A percentile compares a stretch with the other conserved stretches of the same genome.
These are phyloP conservation scores for Alisma plantagoaquatica DNA, from an alignment of 106 monocot species.

Conservation along the genomic window DNA sequence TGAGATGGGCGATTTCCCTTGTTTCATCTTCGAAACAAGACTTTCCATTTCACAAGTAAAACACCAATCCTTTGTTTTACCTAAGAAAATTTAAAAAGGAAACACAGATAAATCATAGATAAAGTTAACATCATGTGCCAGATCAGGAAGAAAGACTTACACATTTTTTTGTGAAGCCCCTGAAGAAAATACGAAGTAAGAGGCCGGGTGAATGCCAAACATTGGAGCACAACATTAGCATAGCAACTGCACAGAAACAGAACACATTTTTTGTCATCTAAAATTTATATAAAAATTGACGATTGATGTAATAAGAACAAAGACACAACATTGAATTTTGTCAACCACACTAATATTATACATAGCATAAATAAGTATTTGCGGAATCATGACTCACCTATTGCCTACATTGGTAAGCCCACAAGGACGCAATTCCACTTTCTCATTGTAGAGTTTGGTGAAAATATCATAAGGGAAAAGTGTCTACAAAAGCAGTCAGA, in stretches of 20 bases:
- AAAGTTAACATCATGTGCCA: no score
- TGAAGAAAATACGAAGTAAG: slow-evolving; percentile 66
- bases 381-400: no score
- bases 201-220: slow-evolving; percentile 82
- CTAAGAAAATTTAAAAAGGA: slow-evolving; percentile 17
- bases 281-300: no score
- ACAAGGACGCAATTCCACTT: slow-evolving; percentile 62
- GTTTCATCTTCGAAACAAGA: slow-evolving; percentile 45
- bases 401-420: slow-evolving; percentile 87
- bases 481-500: no score
- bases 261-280: no score
- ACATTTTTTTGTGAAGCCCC: slow-evolving; percentile 56
- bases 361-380: no score
- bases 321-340: no score
- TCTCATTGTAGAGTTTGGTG: slow-evolving; percentile 67
- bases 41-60: slow-evolving; percentile 75
- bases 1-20: slow-evolving; percentile 53
- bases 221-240: slow-evolving; percentile 89
- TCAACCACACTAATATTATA: no score
- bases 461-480: slow-evolving; percentile 70
- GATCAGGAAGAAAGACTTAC: slow-evolving; percentile 26
- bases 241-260: slow-evolving; percentile 64
- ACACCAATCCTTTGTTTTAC: slow-evolving; percentile 57
- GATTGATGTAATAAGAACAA: no score
- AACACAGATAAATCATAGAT: no score